Conservation (phyloP, 345 rosid genomes). For the Citrus unshiu region DNA sequence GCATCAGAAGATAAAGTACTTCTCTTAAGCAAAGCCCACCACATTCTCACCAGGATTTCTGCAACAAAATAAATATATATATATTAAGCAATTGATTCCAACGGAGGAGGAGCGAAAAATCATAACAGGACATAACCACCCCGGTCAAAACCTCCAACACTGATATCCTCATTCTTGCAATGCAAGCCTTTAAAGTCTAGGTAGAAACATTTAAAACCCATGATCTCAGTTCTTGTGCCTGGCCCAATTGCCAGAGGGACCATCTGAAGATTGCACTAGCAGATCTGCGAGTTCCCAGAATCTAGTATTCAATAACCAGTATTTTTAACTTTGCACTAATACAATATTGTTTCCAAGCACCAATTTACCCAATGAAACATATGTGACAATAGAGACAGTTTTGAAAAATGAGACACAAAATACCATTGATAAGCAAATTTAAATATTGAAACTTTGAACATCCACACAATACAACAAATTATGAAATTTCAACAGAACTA, state of each 20-base stretch:
- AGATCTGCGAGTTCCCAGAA: conserved; percentile 76
- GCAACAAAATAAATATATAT: conserved; percentile 52
- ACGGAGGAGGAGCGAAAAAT: conserved; percentile 36
- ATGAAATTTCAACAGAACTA: neutral
- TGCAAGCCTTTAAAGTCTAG: conserved; percentile 43
- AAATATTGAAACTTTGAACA: neutral
- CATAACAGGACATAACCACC: conserved; percentile 36
- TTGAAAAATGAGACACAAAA: neutral
- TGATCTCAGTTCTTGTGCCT: conserved; percentile 55
- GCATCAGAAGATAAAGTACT: conserved; percentile 49
- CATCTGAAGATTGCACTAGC: conserved; percentile 68
- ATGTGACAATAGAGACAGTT: neutral
- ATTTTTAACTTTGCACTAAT: conserved; percentile 24
- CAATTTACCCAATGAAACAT: neutral
- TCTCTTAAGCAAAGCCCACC: conserved; percentile 54
- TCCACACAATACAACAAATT: neutral
- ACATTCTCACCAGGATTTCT: conserved; percentile 60
- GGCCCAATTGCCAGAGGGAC: conserved; percentile 67
- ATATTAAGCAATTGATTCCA: conserved; percentile 37
- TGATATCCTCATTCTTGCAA: conserved; percentile 46
- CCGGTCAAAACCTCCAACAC: conserved; percentile 48
- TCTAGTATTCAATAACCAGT: conserved; percentile 57
- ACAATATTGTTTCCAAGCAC: neutral
- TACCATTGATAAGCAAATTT: neutral
- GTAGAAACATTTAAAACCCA: conserved; percentile 45